Conservation (phyloP, 352 stramenopile species). For the Phytopythium ostracodes region DNA sequence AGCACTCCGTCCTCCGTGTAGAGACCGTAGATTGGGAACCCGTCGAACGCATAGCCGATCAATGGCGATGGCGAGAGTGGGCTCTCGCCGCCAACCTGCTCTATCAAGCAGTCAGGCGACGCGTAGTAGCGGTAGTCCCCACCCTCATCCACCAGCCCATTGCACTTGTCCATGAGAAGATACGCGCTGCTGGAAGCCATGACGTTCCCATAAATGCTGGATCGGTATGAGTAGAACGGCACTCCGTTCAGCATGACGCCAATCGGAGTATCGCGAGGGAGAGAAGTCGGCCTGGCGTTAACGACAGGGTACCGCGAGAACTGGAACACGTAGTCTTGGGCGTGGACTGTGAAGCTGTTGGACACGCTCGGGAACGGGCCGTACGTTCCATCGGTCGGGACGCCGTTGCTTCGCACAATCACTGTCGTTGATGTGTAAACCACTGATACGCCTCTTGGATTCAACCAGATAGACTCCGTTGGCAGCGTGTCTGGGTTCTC, state of each 20-base stretch:
- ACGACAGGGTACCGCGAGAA: slow-evolving; percentile 43
- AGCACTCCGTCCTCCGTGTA: slow-evolving; percentile 41
- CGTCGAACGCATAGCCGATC: slow-evolving; percentile 70
- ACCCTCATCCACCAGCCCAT: slow-evolving; percentile 53
- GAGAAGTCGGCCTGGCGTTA: slow-evolving; percentile 15
- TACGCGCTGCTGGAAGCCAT: slow-evolving; percentile 33
- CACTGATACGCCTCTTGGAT: slow-evolving; percentile 39
- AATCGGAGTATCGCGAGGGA: slow-evolving; percentile 40
- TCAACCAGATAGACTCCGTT: slow-evolving; percentile 40
- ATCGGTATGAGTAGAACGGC: slow-evolving; percentile 50
- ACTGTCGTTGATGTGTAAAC: slow-evolving; percentile 47
- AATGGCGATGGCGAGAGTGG: slow-evolving; percentile 39
- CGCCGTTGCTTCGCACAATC: slow-evolving; percentile 53
- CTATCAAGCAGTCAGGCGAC: slow-evolving; percentile 59
- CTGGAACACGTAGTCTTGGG: slow-evolving; percentile 65
- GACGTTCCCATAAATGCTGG: slow-evolving; percentile 37
- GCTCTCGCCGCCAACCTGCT: slow-evolving; percentile 27
- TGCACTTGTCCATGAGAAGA: slow-evolving; percentile 62
- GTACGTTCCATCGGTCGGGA: slow-evolving; percentile 34
- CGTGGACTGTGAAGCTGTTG: slow-evolving; percentile 37
- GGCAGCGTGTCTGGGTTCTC: slow-evolving; percentile 24
- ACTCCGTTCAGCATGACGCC: slow-evolving; percentile 75
- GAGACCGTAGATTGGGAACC: slow-evolving; percentile 68
- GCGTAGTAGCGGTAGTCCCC: slow-evolving; percentile 77
- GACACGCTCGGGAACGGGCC: slow-evolving; percentile 69